These are phyloP conservation scores for Didymella exigua DNA, from an alignment of 2,329 filamentous ascomycete genomes.

Conservation along the genomic window DNA sequence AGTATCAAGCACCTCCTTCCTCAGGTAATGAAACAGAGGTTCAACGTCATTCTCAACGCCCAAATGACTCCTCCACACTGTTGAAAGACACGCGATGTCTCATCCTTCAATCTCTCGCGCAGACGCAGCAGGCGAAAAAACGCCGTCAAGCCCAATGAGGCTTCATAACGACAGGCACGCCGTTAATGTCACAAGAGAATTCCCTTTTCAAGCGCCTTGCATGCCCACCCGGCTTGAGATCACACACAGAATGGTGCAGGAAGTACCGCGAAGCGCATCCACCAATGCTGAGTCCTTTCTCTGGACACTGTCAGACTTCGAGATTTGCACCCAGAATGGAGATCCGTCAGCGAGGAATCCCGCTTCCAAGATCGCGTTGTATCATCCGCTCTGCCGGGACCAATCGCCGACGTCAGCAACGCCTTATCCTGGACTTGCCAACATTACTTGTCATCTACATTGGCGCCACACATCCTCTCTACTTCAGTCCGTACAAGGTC, in stretches of 20 bases:
- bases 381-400: constrained; percentile 31
- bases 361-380: constrained; percentile 25
- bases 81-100: constrained; percentile 24
- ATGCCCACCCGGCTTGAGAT: not conserved
- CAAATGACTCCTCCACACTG: not conserved
- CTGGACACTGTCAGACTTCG: not conserved
- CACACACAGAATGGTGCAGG: not conserved
- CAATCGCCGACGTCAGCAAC: constrained; percentile 18
- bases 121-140: not conserved
- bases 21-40: constrained; percentile 15
- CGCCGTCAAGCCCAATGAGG: not conserved
- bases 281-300: not conserved
- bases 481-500: not conserved
- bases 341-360: constrained; percentile 8
- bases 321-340: not conserved
- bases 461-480: not conserved
- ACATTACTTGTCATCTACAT: not conserved
- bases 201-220: not conserved
- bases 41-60: constrained; percentile 14
- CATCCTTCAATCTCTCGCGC: constrained; percentile 27
- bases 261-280: not conserved
- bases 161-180: not conserved
- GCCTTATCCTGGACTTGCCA: constrained; percentile 1
- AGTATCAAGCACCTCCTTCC: not conserved
- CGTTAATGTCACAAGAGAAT: not conserved